A percentile compares a stretch with the other conserved stretches of the same genome.
Conservation (phyloP, 106 monocot species). For the Dioscorea zingiberensis region DNA sequence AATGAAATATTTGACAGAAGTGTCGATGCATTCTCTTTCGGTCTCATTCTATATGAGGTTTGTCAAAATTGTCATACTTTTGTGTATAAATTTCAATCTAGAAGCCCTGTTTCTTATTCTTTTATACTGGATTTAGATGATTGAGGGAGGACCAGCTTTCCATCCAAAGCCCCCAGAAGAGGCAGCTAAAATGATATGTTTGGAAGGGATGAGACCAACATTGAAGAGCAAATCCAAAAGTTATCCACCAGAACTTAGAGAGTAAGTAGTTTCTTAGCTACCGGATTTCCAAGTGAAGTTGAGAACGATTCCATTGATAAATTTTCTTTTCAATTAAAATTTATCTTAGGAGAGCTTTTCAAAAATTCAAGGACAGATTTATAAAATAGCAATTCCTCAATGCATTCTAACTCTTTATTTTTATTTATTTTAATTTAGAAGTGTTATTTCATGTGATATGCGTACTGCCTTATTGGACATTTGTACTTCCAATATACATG, state of each 20-base stretch:
- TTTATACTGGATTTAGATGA: slow-evolving; percentile 45
- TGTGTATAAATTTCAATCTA: too few relatives aligned
- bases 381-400: too few relatives aligned
- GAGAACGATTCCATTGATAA: too few relatives aligned
- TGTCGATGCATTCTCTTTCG: slow-evolving; percentile 72
- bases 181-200: slow-evolving; percentile 41
- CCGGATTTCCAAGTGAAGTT: not conserved
- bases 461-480: too few relatives aligned
- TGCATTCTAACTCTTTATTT: too few relatives aligned
- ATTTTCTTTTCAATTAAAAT: too few relatives aligned
- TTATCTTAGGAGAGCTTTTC: too few relatives aligned
- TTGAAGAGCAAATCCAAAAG: slow-evolving; percentile 65
- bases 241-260: slow-evolving; percentile 63
- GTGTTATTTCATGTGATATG: too few relatives aligned
- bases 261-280: slow-evolving; percentile 37
- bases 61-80: not conserved
- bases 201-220: slow-evolving; percentile 57
- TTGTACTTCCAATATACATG: too few relatives aligned
- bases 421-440: too few relatives aligned
- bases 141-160: slow-evolving; percentile 67
- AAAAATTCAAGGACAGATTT: too few relatives aligned
- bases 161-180: slow-evolving; percentile 61
- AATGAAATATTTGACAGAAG: slow-evolving; percentile 60
- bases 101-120: not conserved
- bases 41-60: slow-evolving; percentile 74